These are phyloP conservation scores for Spathaspora hagerdaliae DNA, from an alignment of 805 yeast species.

Conservation along the genomic window DNA sequence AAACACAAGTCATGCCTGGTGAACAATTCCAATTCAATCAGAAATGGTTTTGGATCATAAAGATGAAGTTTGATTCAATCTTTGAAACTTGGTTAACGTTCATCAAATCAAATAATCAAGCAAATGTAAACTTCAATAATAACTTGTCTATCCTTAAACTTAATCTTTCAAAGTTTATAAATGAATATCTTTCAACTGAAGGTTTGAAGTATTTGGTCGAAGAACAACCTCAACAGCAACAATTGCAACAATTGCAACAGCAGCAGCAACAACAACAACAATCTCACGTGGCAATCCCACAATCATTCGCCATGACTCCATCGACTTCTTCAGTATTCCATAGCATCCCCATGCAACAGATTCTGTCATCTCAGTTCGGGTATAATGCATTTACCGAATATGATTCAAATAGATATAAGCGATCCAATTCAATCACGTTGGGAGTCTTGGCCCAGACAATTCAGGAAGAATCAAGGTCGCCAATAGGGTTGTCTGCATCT, in stretches of 20 bases:
- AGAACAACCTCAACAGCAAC: conserved; percentile 1
- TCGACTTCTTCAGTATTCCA: background rate
- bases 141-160: conserved; percentile 13
- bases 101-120: conserved; percentile 4
- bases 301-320: background rate
- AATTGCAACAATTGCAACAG: background rate
- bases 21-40: conserved; percentile 21
- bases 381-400: background rate
- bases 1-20: background rate
- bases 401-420: background rate
- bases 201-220: conserved; percentile 3
- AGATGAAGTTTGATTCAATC: conserved; percentile 18
- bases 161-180: conserved; percentile 10
- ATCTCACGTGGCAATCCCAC: background rate
- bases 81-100: conserved; percentile 23
- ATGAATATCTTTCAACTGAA: conserved; percentile 5
- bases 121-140: conserved; percentile 4
- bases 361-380: too few species aligned
- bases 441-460: conserved; percentile 11
- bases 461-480: background rate
- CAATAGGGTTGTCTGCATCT: conserved; percentile 1
- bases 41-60: conserved; percentile 23
- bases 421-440: conserved; percentile 20
- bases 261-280: background rate
- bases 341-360: background rate